Conservation (phyloP, 805 yeast genomes). For the Ogataea pini region DNA sequence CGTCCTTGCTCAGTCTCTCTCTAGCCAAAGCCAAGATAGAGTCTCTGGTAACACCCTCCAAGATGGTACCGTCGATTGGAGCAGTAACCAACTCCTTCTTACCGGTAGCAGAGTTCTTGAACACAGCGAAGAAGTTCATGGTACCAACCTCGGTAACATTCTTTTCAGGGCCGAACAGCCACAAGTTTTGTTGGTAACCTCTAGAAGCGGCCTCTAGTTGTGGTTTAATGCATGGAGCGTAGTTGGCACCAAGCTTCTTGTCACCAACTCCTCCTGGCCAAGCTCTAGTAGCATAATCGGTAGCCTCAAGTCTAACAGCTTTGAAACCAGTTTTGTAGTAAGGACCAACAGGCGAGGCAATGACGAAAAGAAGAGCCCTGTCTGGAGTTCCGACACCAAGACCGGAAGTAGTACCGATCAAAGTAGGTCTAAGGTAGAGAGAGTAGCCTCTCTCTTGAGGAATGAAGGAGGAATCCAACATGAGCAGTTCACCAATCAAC, state of each 20-base stretch:
- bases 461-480: conserved; percentile 72
- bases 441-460: conserved; percentile 90
- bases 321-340: conserved; percentile 94
- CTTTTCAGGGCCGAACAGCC: conserved; percentile 91
- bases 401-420: conserved; percentile 89
- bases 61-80: conserved; percentile 94
- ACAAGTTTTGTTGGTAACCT: conserved; percentile 94
- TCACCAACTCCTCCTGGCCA: conserved; percentile 99
- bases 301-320: conserved; percentile 92
- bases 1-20: conserved; percentile 67
- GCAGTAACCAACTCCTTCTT: conserved; percentile 92
- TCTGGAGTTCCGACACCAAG: conserved; percentile 86
- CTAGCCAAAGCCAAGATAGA: conserved; percentile 78
- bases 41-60: conserved; percentile 96
- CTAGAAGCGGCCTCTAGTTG: conserved; percentile 85
- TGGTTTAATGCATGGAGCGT: conserved; percentile 93
- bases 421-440: conserved; percentile 88
- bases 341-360: conserved; percentile 96
- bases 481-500: conserved; percentile 73
- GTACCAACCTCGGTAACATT: conserved; percentile 96
- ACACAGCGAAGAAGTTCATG: conserved; percentile 91
- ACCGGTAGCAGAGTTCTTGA: conserved; percentile 72
- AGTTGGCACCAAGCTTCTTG: conserved; percentile 95
- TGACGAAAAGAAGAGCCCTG: conserved; percentile 79
- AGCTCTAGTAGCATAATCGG: conserved; percentile 94